Evolutionary conservation across 1,284 basidiomycete species (phyloP).

Genomic region (Microbotryomycetes sp.): DNA sequence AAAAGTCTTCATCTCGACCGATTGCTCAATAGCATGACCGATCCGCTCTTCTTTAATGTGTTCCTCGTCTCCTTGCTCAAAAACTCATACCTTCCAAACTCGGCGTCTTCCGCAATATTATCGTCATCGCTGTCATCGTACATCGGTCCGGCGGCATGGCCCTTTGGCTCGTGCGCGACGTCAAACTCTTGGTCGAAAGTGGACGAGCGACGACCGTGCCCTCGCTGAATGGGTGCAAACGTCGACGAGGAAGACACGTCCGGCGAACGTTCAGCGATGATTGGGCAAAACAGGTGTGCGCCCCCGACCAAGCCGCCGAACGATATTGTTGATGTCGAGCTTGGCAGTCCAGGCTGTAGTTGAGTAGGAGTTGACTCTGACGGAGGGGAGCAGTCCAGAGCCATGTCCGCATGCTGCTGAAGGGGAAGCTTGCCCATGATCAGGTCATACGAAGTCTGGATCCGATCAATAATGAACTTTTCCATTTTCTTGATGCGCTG

Average conservation of each 20-base stretch:
- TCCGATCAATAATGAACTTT: constrained; percentile 28
- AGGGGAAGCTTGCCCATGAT: constrained; percentile 2
- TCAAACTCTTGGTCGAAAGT: background rate
- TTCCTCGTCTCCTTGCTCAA: constrained; percentile 1
- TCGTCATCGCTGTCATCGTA: background rate
- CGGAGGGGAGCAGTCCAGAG: too few species aligned
- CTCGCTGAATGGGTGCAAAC: constrained; percentile 9
- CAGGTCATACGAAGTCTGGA: constrained; percentile 11
- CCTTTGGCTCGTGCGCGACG: too few species aligned
- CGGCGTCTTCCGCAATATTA: background rate
- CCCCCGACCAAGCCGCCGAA: background rate
- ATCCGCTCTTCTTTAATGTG: constrained; percentile 2
- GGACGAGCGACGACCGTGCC: background rate
- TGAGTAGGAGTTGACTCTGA: too few species aligned
- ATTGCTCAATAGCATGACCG: constrained; percentile 1
- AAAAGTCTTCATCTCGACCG: too few species aligned
- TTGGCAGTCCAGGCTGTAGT: background rate
- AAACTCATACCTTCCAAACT: background rate
- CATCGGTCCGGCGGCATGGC: too few species aligned
- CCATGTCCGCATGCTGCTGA: background rate
- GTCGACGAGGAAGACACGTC: background rate
- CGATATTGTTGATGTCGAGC: background rate
- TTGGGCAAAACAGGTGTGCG: background rate
- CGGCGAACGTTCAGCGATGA: background rate
- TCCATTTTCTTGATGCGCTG: constrained; percentile 30